These are phyloP conservation scores for Phytophthora pini DNA, from an alignment of 352 stramenopile species.

Conservation along the genomic window DNA sequence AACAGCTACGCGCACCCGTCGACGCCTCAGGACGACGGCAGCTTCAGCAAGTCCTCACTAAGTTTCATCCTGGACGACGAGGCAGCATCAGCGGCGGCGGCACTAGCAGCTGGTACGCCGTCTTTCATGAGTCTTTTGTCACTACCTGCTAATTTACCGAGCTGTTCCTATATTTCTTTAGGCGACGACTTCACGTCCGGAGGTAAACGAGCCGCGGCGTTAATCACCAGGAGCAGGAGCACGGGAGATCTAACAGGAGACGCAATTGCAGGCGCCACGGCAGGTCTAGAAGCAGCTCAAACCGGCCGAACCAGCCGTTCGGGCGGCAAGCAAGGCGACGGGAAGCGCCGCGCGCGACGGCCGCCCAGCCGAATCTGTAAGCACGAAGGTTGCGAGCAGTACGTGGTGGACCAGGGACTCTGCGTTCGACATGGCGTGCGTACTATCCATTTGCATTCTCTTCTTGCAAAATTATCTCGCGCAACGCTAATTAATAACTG, in stretches of 20 bases:
- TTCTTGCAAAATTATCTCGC: constrained; percentile 1
- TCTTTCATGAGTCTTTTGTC: constrained; percentile 10
- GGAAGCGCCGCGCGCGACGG: constrained; percentile 58
- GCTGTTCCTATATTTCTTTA: constrained; percentile 15
- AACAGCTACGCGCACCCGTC: constrained; percentile 25
- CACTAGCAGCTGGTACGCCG: constrained; percentile 25
- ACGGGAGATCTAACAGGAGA: constrained; percentile 40
- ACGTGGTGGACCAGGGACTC: constrained; percentile 80
- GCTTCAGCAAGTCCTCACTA: constrained; percentile 67
- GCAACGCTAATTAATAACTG: too few species aligned
- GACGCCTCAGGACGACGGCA: constrained; percentile 25
- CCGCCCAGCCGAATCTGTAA: constrained; percentile 77
- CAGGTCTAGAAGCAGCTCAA: not conserved
- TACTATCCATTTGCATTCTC: constrained; percentile 23
- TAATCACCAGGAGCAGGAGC: constrained; percentile 38
- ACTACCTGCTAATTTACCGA: constrained; percentile 1
- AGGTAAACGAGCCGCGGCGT: constrained; percentile 26
- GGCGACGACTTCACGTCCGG: constrained; percentile 26
- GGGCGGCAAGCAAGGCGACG: constrained; percentile 40
- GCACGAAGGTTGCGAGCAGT: constrained; percentile 75
- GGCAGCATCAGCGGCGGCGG: constrained; percentile 26
- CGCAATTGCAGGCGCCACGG: not conserved
- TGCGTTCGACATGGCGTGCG: constrained; percentile 77
- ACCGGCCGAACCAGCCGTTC: constrained; percentile 15
- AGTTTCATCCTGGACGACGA: constrained; percentile 79